Evolutionary conservation across 2,329 filamentous ascomycete genomes (phyloP), one percentile per base, ranked within the genome.

Genomic region (Alternaria brassicae): DNA sequence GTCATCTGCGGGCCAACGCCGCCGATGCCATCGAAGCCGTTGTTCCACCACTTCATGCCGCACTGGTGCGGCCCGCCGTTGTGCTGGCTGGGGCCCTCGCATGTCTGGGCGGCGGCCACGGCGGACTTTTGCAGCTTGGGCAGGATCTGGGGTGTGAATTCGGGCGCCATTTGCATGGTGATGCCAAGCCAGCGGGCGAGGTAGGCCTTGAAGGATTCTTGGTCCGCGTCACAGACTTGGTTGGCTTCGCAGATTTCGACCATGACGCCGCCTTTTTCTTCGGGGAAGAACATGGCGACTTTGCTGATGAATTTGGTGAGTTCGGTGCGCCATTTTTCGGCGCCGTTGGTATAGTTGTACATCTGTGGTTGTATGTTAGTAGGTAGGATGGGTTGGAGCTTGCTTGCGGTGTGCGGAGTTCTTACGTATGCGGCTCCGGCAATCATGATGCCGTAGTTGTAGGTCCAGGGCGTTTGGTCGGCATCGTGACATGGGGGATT

Each of bases 1-100:
- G 80, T 82, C 83, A 88, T 85, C 73, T 86, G 82, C 71, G 87
- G 82, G 2, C 85, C 85, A 2, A 86, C 84, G 7, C 85, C 85
- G 10, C 73, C 71, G 1, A 73, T 75, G 4, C 81, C 78, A 66
- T 86, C 84, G 63, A 78, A 81, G 2, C 63, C 69, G 6, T 69
- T 61, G 17, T 69, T 73, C 52, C 70, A 77, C 81, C 81, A 83
- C 15, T 74, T 72, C 34, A 76, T 79, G 4, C 81, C 81, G 66
- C 81, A 83, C 32, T 67, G 65, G 39, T 70, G 69, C 19, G 50
- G 48, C 73, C 70, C 58, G 71, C 68, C 53, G 37, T 34, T 76
- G 75, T 25, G 79, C 73, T 28, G 78, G 69, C 23, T 80, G 72
- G 21, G 65, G 51, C 85, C 85, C 2, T 77, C 80, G 68, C 86